Conservation (phyloP, 192 early-diverging fungal species). For the Backusella tarrabulga region DNA sequence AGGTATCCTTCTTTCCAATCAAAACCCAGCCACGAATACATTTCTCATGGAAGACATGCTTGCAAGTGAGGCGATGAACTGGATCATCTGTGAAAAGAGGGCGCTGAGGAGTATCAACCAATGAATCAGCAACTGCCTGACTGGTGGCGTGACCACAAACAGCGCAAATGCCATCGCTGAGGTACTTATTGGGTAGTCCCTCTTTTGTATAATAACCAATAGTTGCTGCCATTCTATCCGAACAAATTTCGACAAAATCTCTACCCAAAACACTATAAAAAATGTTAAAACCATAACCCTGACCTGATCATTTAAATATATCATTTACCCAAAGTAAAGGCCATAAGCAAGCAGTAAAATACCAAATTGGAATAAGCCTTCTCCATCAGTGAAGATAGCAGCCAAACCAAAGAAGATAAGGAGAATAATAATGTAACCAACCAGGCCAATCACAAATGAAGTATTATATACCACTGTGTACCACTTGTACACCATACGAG, state of each 20-base stretch:
- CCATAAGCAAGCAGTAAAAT: slow-evolving; percentile 55
- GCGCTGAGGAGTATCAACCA: slow-evolving; percentile 32
- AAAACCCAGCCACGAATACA: slow-evolving; percentile 67
- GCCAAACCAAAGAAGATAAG: slow-evolving; percentile 52
- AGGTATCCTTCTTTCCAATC: slow-evolving; percentile 64
- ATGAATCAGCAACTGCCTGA: slow-evolving; percentile 28
- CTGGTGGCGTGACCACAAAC: slow-evolving; percentile 55
- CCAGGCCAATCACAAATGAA: slow-evolving; percentile 55
- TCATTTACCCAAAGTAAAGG: slow-evolving; percentile 60
- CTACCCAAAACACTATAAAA: slow-evolving; percentile 48
- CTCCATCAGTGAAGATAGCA: slow-evolving; percentile 39
- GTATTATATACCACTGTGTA: slow-evolving; percentile 55
- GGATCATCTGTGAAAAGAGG: slow-evolving; percentile 25
- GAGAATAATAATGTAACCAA: slow-evolving; percentile 54
- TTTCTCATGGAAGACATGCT: slow-evolving; percentile 60
- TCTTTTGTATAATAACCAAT: slow-evolving; percentile 63
- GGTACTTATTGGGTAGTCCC: slow-evolving; percentile 55
- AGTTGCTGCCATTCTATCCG: slow-evolving; percentile 61
- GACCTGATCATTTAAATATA: too few relatives aligned
- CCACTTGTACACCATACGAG: slow-evolving; percentile 63
- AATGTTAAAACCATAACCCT: not conserved
- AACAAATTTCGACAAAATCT: slow-evolving; percentile 63
- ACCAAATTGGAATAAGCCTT: slow-evolving; percentile 39
- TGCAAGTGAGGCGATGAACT: slow-evolving; percentile 45
- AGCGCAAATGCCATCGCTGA: slow-evolving; percentile 53